Percentiles rank a stretch among this genome's conserved stretches.
These are phyloP conservation scores for Micromonas commoda DNA, from an alignment of 139 green algal species.

Conservation along the genomic window DNA sequence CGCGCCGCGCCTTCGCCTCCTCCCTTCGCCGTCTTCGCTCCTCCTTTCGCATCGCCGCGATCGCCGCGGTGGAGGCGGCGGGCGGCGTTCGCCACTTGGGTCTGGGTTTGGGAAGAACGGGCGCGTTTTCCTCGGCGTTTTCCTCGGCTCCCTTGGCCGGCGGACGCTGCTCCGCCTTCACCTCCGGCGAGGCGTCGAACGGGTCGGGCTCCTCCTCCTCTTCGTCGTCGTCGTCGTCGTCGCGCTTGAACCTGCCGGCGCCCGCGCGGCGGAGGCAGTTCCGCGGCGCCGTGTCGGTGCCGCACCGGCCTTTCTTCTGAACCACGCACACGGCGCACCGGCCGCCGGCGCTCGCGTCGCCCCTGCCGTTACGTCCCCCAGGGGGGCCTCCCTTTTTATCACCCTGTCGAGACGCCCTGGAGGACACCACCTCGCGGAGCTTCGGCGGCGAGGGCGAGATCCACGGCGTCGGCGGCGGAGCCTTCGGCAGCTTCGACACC, in stretches of 20 bases:
- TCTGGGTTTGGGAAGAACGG: no score
- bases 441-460: not conserved
- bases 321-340: slow-evolving; percentile 57
- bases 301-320: slow-evolving; percentile 60
- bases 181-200: not conserved
- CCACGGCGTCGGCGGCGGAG: not conserved
- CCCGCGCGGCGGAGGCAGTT: slow-evolving; percentile 47
- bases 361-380: not conserved
- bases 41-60: slow-evolving; percentile 25
- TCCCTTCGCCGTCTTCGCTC: slow-evolving; percentile 54
- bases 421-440: no score
- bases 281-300: slow-evolving; percentile 49
- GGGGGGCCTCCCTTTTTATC: not conserved
- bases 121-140: no score
- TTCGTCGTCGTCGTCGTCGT: no score
- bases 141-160: no score
- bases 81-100: no score
- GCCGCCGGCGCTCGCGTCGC: not conserved
- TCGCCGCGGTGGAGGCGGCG: not conserved
- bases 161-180: not conserved
- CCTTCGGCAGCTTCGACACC: not conserved
- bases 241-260: no score
- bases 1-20: not conserved
- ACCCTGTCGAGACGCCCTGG: not conserved
- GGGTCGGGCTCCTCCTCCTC: not conserved